These are phyloP conservation scores for Ophiostoma montium DNA, from an alignment of 2,329 filamentous ascomycete genomes.

Conservation along the genomic window DNA sequence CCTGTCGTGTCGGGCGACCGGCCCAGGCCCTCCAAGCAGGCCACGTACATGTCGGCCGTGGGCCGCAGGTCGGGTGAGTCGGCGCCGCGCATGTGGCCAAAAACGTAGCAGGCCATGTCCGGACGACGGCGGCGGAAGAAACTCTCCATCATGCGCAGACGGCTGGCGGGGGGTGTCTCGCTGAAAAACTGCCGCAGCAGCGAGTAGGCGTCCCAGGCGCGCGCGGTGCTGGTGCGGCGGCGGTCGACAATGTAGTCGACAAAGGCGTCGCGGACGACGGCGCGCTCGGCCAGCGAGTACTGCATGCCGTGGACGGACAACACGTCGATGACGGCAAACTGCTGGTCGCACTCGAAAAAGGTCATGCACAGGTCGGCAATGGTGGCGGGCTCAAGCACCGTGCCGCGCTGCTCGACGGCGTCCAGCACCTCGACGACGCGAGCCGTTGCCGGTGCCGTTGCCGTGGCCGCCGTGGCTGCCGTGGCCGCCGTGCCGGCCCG, in stretches of 20 bases:
- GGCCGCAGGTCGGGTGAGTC: constrained; percentile 49
- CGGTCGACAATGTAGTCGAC: constrained; percentile 52
- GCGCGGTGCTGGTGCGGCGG: constrained; percentile 41
- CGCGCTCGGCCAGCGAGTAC: constrained; percentile 56
- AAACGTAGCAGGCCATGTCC: constrained; percentile 76
- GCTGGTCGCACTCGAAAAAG: constrained; percentile 63
- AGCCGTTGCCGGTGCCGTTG: constrained; percentile 40
- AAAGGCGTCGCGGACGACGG: constrained; percentile 50
- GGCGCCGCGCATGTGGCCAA: constrained; percentile 86
- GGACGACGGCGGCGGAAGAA: constrained; percentile 65
- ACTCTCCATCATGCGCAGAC: constrained; percentile 61
- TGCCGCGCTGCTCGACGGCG: constrained; percentile 55
- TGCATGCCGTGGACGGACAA: constrained; percentile 61
- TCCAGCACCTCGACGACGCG: constrained; percentile 60
- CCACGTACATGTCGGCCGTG: constrained; percentile 58
- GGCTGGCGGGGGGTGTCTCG: constrained; percentile 48
- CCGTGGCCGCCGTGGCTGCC: not conserved
- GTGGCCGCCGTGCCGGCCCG: not conserved
- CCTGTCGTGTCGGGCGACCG: constrained; percentile 32
- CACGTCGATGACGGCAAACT: constrained; percentile 67
- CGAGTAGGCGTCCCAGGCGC: constrained; percentile 52
- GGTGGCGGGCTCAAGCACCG: constrained; percentile 58
- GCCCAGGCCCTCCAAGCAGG: constrained; percentile 64
- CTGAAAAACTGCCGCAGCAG: constrained; percentile 50
- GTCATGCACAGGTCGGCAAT: constrained; percentile 58